Conservation (phyloP, 257 asterid genomes). For the Ilex aquifolium region DNA sequence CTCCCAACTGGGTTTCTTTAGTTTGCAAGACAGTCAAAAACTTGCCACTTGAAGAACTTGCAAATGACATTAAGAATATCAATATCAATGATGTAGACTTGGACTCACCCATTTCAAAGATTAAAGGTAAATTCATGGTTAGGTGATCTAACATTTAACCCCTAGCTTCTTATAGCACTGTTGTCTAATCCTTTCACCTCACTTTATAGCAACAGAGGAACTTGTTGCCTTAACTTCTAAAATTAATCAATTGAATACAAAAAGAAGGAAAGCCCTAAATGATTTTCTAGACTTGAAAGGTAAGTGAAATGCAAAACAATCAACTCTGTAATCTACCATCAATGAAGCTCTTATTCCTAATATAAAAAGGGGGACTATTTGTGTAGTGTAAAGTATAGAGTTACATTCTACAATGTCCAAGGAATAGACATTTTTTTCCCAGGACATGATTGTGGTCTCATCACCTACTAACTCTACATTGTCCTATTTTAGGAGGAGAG, state of each 20-base stretch:
- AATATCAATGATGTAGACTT: background rate
- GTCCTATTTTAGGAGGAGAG: too few relatives aligned
- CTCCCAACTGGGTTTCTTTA: constrained; percentile 10
- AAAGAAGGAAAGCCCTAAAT: constrained; percentile 10
- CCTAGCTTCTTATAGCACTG: background rate
- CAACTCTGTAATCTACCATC: too few relatives aligned
- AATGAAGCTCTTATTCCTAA: too few relatives aligned
- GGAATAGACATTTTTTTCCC: too few relatives aligned
- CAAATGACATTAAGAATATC: background rate
- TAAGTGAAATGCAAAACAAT: too few relatives aligned
- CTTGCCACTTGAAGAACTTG: constrained; percentile 3
- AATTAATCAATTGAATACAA: constrained; percentile 5
- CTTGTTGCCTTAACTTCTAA: constrained; percentile 1
- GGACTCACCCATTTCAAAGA: background rate
- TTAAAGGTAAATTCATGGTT: constrained; percentile 8
- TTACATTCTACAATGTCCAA: too few relatives aligned
- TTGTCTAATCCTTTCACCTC: background rate
- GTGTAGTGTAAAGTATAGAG: background rate
- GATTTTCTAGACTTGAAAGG: constrained; percentile 21
- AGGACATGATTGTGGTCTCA: too few relatives aligned
- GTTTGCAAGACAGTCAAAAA: constrained; percentile 13
- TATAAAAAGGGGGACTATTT: background rate
- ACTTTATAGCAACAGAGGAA: constrained; percentile 7
- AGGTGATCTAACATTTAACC: background rate
- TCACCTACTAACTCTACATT: too few relatives aligned